Evolutionary conservation across 164 flowering plant genomes (phyloP), one percentile per base, ranked within the genome.

Genomic region (Chimonanthus praecox): DNA sequence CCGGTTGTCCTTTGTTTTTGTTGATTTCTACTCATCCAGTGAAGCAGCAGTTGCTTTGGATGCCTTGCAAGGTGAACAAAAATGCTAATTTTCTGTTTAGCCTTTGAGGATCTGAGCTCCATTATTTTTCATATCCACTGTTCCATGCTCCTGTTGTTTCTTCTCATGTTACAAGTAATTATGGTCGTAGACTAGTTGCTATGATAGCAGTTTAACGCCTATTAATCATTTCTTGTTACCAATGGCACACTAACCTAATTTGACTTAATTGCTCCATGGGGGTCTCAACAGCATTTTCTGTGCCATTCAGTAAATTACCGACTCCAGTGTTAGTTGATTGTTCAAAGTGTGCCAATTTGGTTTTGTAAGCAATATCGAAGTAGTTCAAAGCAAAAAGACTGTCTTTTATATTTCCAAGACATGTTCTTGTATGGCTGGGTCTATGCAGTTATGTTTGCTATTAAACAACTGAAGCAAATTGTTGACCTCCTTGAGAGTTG

Each of bases 1-100:
- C 91, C 94, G 4, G 73, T 92, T 67, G 85, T 92, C 58, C 90
- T 94, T 49, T 90, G 98, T 82, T 94, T 94, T 94, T 87, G 97
- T 92, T 74, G 97, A 92, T 81, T 92, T 94, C 81, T 73, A 73
- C 44, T 88, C 81, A 76, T 88, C 99, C 49, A 87, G 88, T 10
- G 88, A 88, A 84, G 97, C 99, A 47, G 92, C 97, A 9, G 87
- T 92, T 61, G 94, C 99, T 5, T 76, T 88, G 89, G 89, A 87
- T 75, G 96, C 97, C 21, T 83, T 94, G 79, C 97, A 91, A 88
- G 98, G 98, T 94, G 77, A 85, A 85, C 68, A 76, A 64, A 49
- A 48, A 62, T 66, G 73, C 74, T 6, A 11, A 20, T 72, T 70
- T 61, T 73, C 21, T 73, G 49, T 67, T 61, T 47, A 50, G 4